phyloP scores from a whole-genome alignment of 2,329 filamentous ascomycete genomes.

The Tolypocladium cylindrosporum region DNA sequence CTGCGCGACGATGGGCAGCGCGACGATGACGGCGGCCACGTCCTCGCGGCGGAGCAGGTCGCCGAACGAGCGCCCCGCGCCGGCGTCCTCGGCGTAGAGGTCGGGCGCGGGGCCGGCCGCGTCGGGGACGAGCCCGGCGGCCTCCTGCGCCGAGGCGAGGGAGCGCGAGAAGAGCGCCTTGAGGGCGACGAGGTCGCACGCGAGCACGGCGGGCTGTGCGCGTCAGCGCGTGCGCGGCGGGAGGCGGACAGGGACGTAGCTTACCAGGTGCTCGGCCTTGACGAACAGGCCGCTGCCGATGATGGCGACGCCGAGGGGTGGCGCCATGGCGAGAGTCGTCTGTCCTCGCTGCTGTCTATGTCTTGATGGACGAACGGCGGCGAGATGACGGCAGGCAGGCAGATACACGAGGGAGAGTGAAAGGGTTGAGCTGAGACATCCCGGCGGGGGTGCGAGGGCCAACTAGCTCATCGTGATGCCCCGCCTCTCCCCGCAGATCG shows the following conservation, averaged over 20 bases:
- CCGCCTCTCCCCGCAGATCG: background rate
- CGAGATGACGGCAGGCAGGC: background rate
- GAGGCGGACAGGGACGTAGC: constrained; percentile 5
- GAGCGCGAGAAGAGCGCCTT: constrained; percentile 60
- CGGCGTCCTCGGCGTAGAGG: constrained; percentile 48
- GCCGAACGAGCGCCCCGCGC: constrained; percentile 32
- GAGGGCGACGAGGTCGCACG: constrained; percentile 37
- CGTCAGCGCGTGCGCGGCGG: background rate
- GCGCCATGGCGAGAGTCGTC: constrained; percentile 13
- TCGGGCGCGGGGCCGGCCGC: constrained; percentile 20
- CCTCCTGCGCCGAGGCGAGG: constrained; percentile 41
- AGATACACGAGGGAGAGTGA: background rate
- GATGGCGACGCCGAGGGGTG: constrained; percentile 43
- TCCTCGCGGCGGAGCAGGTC: constrained; percentile 45
- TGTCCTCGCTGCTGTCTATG: background rate
- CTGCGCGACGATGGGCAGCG: constrained; percentile 54
- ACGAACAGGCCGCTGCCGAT: constrained; percentile 56
- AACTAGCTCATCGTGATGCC: background rate
- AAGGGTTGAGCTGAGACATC: background rate
- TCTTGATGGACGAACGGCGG: background rate
- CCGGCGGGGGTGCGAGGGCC: background rate
- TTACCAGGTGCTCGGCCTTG: constrained; percentile 45
- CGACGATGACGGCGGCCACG: constrained; percentile 44
- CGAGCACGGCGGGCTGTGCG: constrained; percentile 45
- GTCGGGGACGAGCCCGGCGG: constrained; percentile 27